Evolutionary conservation across 2,329 filamentous ascomycete species (phyloP).

Genomic region (Xylariaceae sp.): DNA sequence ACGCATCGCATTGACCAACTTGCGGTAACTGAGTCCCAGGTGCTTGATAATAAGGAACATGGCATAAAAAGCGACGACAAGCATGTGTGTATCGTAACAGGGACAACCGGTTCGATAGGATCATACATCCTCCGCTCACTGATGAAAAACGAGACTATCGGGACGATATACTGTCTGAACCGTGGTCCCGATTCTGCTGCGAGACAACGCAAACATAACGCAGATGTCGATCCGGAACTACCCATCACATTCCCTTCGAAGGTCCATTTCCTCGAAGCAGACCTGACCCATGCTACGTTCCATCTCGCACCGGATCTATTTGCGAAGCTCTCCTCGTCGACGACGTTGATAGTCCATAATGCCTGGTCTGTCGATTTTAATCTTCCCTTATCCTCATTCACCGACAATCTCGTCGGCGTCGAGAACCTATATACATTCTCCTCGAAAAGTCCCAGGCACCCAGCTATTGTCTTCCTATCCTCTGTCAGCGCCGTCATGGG

Average conservation of each 20-base stretch:
- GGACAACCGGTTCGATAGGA: constrained; percentile 13
- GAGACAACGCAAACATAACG: constrained; percentile 8
- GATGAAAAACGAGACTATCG: background rate
- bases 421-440: constrained; percentile 11
- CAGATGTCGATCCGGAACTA: background rate
- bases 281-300: constrained; percentile 5
- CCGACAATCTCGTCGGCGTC: constrained; percentile 4
- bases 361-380: constrained; percentile 19
- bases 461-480: constrained; percentile 6
- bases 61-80: background rate
- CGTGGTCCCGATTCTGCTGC: constrained; percentile 8
- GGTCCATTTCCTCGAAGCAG: constrained; percentile 9
- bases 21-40: background rate
- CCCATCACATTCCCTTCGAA: constrained; percentile 4
- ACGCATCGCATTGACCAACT: background rate
- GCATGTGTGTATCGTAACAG: constrained; percentile 10
- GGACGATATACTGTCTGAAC: constrained; percentile 7
- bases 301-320: background rate
- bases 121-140: constrained; percentile 13
- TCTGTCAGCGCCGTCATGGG: constrained; percentile 6
- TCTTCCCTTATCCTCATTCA: constrained; percentile 11
- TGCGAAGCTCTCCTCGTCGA: constrained; percentile 1
- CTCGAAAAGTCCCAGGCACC: background rate
- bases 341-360: constrained; percentile 14
- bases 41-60: background rate